phyloP scores from a whole-genome alignment of 1,284 basidiomycete species.

The Stereum hirsutum region DNA sequence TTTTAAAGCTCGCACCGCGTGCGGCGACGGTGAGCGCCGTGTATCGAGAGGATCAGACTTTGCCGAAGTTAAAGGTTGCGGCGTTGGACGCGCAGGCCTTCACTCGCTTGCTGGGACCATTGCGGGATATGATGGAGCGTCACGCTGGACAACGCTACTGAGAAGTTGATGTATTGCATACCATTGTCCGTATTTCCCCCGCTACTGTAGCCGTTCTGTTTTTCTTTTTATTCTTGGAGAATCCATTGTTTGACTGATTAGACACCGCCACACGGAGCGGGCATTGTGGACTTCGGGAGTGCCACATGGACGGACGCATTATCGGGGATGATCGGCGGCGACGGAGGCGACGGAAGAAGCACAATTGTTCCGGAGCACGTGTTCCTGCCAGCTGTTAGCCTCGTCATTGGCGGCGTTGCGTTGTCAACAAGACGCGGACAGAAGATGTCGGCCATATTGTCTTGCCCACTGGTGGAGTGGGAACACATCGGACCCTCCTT shows the following conservation, averaged over 20 bases:
- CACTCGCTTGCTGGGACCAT: constrained; percentile 86
- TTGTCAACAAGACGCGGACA: neutral
- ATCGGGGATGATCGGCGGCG: neutral
- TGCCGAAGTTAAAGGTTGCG: constrained; percentile 79
- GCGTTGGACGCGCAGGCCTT: constrained; percentile 92
- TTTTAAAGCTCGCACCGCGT: constrained; percentile 80
- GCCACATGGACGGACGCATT: neutral
- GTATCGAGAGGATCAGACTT: constrained; percentile 36
- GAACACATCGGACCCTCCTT: neutral
- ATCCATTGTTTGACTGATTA: neutral
- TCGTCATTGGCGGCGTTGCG: neutral
- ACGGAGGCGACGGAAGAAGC: neutral
- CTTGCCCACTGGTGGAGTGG: neutral
- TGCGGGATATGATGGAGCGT: constrained; percentile 83
- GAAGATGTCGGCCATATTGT: neutral
- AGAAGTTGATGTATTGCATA: constrained; percentile 1
- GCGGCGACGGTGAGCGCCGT: constrained; percentile 91
- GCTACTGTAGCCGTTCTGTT: constrained; percentile 1
- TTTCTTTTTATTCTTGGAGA: neutral
- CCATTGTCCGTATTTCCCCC: constrained; percentile 1
- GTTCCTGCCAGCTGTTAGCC: neutral
- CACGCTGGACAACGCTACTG: constrained; percentile 56
- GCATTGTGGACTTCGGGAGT: neutral
- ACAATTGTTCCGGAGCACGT: neutral
- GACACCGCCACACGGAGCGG: no score